Conservation (phyloP, 495 filamentous ascomycete genomes). For the Podospora tetraspora region DNA sequence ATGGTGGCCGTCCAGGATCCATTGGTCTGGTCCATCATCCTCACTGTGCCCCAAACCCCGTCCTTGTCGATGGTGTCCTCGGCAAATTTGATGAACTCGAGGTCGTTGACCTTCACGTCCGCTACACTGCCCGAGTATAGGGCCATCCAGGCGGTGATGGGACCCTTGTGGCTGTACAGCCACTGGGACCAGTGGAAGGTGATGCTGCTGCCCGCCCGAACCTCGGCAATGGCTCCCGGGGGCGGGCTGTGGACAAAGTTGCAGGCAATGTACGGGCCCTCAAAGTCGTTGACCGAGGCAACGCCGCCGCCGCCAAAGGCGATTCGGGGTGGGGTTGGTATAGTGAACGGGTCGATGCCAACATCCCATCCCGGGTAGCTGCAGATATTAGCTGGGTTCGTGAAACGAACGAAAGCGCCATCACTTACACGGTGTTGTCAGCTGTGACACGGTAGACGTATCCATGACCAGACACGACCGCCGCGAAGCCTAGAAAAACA, state of each 20-base stretch:
- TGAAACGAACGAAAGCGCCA: neutral
- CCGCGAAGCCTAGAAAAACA: constrained; percentile 5
- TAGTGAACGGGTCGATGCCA: constrained; percentile 16
- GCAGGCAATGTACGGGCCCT: constrained; percentile 53
- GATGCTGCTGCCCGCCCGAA: constrained; percentile 47
- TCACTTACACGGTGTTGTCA: constrained; percentile 19
- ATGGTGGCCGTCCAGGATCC: constrained; percentile 55
- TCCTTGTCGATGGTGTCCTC: constrained; percentile 46
- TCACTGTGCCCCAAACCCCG: constrained; percentile 49
- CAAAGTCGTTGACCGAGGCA: constrained; percentile 42
- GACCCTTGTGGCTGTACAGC: constrained; percentile 58
- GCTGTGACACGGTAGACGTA: constrained; percentile 20
- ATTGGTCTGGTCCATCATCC: constrained; percentile 39
- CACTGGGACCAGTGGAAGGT: constrained; percentile 55
- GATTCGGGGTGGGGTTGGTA: constrained; percentile 11
- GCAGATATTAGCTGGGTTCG: neutral
- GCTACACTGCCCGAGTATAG: constrained; percentile 26
- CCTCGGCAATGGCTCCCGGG: constrained; percentile 39
- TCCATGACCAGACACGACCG: constrained; percentile 12
- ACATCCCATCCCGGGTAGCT: constrained; percentile 25
- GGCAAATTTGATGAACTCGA: constrained; percentile 64
- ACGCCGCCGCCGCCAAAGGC: constrained; percentile 28
- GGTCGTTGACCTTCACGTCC: constrained; percentile 52
- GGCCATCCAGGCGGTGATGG: constrained; percentile 45
- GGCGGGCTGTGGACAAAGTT: constrained; percentile 50